These are phyloP conservation scores for Eutrema yunnanense DNA, from an alignment of 345 rosid genomes.

Conservation along the genomic window DNA sequence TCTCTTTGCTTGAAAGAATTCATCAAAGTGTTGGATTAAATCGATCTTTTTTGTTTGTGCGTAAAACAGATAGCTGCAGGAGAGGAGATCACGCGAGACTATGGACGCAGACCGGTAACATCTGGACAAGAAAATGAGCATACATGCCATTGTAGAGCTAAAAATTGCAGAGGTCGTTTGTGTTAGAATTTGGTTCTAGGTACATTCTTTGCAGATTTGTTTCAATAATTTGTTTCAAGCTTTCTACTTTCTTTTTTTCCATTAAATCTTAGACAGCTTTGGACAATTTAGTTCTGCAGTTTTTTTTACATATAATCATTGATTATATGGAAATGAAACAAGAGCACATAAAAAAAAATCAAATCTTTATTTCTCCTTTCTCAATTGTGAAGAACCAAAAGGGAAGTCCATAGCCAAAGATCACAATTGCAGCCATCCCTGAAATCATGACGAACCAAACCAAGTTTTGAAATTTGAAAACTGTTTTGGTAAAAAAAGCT, in stretches of 20 bases:
- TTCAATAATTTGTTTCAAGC: not conserved
- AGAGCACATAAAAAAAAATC: not conserved
- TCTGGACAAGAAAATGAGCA: conserved; percentile 49
- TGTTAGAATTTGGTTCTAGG: conserved; percentile 28
- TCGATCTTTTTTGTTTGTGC: not conserved
- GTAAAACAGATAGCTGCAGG: conserved; percentile 81
- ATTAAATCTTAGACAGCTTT: conserved; percentile 10
- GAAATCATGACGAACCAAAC: not conserved
- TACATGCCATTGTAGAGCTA: conserved; percentile 68
- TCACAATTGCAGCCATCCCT: conserved; percentile 51
- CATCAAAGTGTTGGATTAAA: not conserved
- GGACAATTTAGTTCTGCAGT: not conserved
- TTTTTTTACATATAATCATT: not conserved
- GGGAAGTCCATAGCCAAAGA: conserved; percentile 54
- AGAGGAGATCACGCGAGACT: conserved; percentile 78
- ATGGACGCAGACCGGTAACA: conserved; percentile 36
- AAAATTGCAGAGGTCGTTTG: conserved; percentile 60
- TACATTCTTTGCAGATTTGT: conserved; percentile 25
- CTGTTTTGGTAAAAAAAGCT: no score
- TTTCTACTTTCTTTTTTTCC: not conserved
- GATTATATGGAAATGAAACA: not conserved
- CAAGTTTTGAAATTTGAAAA: not conserved
- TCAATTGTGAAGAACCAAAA: conserved; percentile 46
- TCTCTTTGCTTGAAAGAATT: not conserved
- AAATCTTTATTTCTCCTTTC: conserved; percentile 42